Evolutionary conservation across 148 eudicot species (phyloP).

Genomic region (Dianthus caryophyllus): DNA sequence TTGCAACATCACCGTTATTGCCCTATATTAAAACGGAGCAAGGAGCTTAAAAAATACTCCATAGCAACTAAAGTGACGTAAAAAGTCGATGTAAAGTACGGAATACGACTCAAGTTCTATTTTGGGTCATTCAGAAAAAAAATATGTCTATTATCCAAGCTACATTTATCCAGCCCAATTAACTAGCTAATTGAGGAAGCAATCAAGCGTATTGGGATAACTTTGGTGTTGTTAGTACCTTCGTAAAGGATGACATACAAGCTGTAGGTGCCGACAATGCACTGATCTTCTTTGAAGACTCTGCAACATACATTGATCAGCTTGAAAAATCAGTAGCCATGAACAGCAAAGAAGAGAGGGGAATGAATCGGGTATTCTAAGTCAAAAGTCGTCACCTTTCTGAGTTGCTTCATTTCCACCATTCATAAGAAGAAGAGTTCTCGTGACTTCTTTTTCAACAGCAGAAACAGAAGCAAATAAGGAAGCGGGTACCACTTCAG

Average conservation of each 20-base stretch:
- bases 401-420: not conserved
- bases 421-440: constrained; percentile 4
- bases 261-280: not conserved
- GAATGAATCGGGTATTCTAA: no score
- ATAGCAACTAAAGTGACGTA: no score
- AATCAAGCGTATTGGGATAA: not conserved
- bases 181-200: not conserved
- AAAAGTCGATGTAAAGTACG: no score
- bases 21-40: not conserved
- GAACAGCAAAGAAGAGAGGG: not conserved
- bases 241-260: constrained; percentile 1
- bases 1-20: not conserved
- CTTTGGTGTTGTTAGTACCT: not conserved
- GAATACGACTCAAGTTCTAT: no score
- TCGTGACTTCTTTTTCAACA: not conserved
- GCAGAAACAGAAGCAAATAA: not conserved
- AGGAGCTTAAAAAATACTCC: no score
- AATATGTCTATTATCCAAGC: no score
- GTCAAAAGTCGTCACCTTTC: not conserved
- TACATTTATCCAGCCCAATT: no score
- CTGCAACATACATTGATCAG: constrained; percentile 6
- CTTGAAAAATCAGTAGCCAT: not conserved
- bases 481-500: constrained; percentile 6
- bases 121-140: no score
- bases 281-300: not conserved